Conservation (phyloP, 169 alveolate genomes). For the Eimeria sp. region DNA sequence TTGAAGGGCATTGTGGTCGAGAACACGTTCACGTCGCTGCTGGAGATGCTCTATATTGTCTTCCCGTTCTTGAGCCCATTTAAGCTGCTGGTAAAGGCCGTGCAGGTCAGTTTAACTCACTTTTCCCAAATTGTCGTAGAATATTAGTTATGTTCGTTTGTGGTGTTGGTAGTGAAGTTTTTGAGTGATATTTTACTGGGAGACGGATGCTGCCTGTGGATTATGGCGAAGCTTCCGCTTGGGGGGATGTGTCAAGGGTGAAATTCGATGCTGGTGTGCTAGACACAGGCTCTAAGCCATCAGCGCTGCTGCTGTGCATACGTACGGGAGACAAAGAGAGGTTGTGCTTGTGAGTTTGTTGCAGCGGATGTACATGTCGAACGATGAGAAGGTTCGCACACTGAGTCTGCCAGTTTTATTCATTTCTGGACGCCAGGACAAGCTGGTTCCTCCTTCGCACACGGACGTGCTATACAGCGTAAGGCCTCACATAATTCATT, state of each 20-base stretch:
- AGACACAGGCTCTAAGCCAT: background rate
- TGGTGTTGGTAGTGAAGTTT: background rate
- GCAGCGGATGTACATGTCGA: conserved; percentile 71
- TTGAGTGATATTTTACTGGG: background rate
- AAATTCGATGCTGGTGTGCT: background rate
- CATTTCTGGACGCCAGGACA: conserved; percentile 72
- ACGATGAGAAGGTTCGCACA: conserved; percentile 68
- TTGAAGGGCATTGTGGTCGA: conserved; percentile 89
- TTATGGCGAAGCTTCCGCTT: background rate
- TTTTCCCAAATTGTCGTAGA: background rate
- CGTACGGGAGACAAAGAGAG: background rate
- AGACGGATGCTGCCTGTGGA: background rate
- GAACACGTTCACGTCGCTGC: conserved; percentile 89
- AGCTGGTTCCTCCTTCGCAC: conserved; percentile 70
- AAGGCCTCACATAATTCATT: background rate
- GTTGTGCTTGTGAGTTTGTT: background rate
- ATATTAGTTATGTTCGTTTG: background rate
- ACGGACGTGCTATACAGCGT: conserved; percentile 70
- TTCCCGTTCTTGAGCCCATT: conserved; percentile 84
- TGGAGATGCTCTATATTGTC: conserved; percentile 84
- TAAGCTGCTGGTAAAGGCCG: conserved; percentile 52
- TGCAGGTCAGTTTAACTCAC: conserved; percentile 48
- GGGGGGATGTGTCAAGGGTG: background rate
- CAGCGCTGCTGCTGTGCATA: background rate
- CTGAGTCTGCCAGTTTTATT: conserved; percentile 70